phyloP scores from a whole-genome alignment of 176 grass and related monocot species.

The Paspalum notatum region DNA sequence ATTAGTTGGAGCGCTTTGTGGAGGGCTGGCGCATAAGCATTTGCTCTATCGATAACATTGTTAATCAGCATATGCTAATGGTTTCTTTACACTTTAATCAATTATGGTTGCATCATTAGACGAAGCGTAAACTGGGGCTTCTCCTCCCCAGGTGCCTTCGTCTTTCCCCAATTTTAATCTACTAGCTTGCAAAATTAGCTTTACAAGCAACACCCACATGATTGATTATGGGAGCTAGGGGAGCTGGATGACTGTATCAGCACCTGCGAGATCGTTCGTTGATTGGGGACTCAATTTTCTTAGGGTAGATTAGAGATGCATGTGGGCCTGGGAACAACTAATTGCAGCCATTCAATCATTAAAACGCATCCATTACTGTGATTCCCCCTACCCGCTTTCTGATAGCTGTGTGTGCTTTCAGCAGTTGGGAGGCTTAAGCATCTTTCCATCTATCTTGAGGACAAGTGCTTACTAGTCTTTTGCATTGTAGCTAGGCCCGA shows the following conservation, averaged over 20 bases:
- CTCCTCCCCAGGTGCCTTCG: constrained; percentile 36
- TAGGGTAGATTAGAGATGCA: constrained; percentile 52
- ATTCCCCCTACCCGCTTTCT: constrained; percentile 59
- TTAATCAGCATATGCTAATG: constrained; percentile 26
- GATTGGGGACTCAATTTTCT: constrained; percentile 32
- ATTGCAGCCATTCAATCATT: constrained; percentile 71
- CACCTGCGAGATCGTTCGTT: constrained; percentile 59
- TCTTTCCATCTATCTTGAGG: constrained; percentile 62
- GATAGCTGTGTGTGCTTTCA: constrained; percentile 43
- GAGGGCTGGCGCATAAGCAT: constrained; percentile 22
- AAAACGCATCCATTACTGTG: constrained; percentile 58
- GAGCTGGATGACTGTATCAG: constrained; percentile 62
- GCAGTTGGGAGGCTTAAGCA: constrained; percentile 44
- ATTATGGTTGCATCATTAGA: constrained; percentile 59
- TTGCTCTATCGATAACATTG: constrained; percentile 38
- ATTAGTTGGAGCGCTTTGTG: background rate
- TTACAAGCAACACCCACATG: constrained; percentile 52
- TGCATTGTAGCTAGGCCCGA: constrained; percentile 36
- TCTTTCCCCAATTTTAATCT: constrained; percentile 44
- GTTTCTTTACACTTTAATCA: constrained; percentile 53
- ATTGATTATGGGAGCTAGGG: constrained; percentile 50
- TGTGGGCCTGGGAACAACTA: constrained; percentile 64
- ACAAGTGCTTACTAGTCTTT: constrained; percentile 64
- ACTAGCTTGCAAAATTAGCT: constrained; percentile 41
- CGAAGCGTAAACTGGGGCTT: constrained; percentile 47